Evolutionary conservation across 768 basidiomycete genomes (phyloP), one percentile per base, ranked within the genome.

Genomic region (Peribolospora baueri): DNA sequence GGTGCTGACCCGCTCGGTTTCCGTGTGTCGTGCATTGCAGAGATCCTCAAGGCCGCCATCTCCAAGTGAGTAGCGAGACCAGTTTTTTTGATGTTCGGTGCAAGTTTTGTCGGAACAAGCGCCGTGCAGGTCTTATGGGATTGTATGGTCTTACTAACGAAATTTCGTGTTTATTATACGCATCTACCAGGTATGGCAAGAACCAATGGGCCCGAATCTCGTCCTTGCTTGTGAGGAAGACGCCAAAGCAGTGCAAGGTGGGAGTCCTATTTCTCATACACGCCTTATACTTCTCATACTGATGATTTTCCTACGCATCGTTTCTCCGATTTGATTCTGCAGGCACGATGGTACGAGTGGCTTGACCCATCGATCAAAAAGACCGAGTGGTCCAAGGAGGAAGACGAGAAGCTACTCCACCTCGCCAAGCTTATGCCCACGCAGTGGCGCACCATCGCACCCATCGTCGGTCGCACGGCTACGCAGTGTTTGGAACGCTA

Each of bases 161-260:
- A 25, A 1, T 1, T 25, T 25, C 25, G 25, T 25, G 25, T 25
- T 25, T 25, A 25, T 25, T 25, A 25, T 25, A 25, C 1, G 25
- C 48, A 13, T 43, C 8, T 63, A 84, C 84, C 60, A 87, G 90
- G 74, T 90, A 90, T 63, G 86, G 86, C 63, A 88, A 90, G 71
- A 90, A 91, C 64, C 87, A 91, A 73, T 91, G 87, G 90, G 91
- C 91, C 38, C 87, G 91, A 63, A 97, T 98, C 66, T 93, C 88
- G 8, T 97, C 91, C 41, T 74, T 98, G 40, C 77, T 98, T 52
- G 93, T 97, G 42, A 79, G 93, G 60, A 98, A 98, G 70, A 98
- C 93, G 2, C 90, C 93, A 8, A 98, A 98, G 66, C 93, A 98
- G 71, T 98, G 93, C 73, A 98, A 98, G 69, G 71, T 49, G 59